Evolutionary conservation across 331 rosid genomes (phyloP), one percentile per base, ranked within the genome.

Genomic region (Quercus lobata): DNA sequence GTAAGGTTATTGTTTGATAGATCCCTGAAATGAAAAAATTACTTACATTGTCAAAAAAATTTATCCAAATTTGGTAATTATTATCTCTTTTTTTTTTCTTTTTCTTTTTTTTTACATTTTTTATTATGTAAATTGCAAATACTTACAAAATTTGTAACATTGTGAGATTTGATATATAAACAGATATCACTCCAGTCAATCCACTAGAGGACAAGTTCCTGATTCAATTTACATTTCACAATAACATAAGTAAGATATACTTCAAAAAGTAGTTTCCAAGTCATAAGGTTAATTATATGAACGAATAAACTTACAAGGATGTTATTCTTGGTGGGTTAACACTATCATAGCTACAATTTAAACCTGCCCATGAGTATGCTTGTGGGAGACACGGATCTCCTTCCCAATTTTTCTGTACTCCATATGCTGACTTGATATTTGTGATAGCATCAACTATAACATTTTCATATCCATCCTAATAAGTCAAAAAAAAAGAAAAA

Each of bases 351-450:
- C 81, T 82, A 70, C 86, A 83, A 30, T 77, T 85, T 35, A 89
- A 41, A 55, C 88, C 86, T 30, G 78, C 76, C 92, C 92, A 83
- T 32, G 73, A 57, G 79, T 76, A 68, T 32, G 4, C 49, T 32
- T 52, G 7, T 15, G 87, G 92, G 71, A 74, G 65, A 30, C 90
- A 88, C 10, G 85, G 92, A 81, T 88, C 92, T 76, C 93, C 88
- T 84, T 89, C 83, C 87, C 88, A 90, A 24, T 74, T 72, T 79
- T 55, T 88, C 63, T 21, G 6, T 19, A 81, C 73, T 3, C 2
- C 19, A 52, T 85, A 85, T 7, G n/a, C 17, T 55, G 80, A 72
- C 83, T 84, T 87, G 60, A 86, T 83, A 32, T 72, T 52, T 68
- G 8, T 78, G 75, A 87, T 77, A 46, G 88, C 88, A 44, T 77